A percentile compares a stretch with the other conserved stretches of the same genome.
phyloP scores from a whole-genome alignment of 345 rosid species.

The Melastoma malabathricum region DNA sequence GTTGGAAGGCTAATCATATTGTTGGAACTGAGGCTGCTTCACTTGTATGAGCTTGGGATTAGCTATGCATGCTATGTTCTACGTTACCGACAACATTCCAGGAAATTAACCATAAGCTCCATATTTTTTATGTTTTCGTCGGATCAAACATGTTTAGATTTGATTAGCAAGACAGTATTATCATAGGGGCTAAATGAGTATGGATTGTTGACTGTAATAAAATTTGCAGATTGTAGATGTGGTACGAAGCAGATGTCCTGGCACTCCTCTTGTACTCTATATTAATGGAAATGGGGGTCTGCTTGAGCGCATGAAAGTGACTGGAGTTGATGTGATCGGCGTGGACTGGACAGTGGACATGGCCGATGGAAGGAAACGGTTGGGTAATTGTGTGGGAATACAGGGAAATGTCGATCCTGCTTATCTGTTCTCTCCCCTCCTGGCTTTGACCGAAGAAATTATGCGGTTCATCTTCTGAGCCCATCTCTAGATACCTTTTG shows the following conservation, averaged over 20 bases:
- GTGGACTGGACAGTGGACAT: conserved; percentile 96
- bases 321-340: conserved; percentile 86
- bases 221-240: conserved; percentile 40
- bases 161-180: too few relatives aligned
- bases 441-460: conserved; percentile 73
- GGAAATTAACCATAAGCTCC: too few relatives aligned
- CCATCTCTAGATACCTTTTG: too few relatives aligned
- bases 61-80: too few relatives aligned
- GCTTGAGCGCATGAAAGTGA: conserved; percentile 79
- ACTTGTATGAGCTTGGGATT: too few relatives aligned
- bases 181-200: too few relatives aligned
- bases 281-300: conserved; percentile 94
- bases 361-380: conserved; percentile 54
- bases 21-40: too few relatives aligned
- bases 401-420: conserved; percentile 96
- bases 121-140: too few relatives aligned
- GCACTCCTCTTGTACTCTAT: conserved; percentile 76
- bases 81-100: too few relatives aligned
- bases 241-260: conserved; percentile 62
- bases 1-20: too few relatives aligned
- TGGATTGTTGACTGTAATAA: too few relatives aligned
- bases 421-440: conserved; percentile 60
- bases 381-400: conserved; percentile 25
- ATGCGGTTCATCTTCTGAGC: conserved; percentile 26
- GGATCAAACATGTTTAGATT: too few relatives aligned